Evolutionary conservation across 1,284 basidiomycete genomes (phyloP).

Genomic region (Chalciporus sp.): DNA sequence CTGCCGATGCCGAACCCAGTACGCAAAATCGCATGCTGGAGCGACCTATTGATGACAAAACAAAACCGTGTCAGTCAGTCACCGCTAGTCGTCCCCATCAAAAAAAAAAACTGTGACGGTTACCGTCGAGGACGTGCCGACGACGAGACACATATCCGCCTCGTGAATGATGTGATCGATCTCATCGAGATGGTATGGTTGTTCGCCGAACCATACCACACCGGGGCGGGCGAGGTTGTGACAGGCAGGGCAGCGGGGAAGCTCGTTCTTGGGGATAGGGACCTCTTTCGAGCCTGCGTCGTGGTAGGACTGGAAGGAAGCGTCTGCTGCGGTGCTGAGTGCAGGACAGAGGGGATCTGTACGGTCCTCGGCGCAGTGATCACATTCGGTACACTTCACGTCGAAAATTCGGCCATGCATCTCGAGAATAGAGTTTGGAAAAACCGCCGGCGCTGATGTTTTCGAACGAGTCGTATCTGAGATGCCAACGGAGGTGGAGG

Average conservation of each 20-base stretch:
- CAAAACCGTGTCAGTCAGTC: neutral
- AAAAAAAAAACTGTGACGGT: too few species aligned
- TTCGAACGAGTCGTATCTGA: neutral
- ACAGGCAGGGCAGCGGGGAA: conserved; percentile 38
- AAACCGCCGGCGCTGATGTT: neutral
- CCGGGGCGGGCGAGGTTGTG: conserved; percentile 39
- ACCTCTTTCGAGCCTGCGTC: too few species aligned
- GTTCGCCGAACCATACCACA: conserved; percentile 46
- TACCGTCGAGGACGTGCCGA: conserved; percentile 43
- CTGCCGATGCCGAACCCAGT: conserved; percentile 34
- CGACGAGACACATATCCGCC: conserved; percentile 41
- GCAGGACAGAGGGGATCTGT: neutral
- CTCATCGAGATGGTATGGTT: conserved; percentile 26
- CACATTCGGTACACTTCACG: neutral
- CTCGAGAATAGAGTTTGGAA: neutral
- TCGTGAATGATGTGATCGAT: conserved; percentile 34
- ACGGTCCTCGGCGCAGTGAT: neutral
- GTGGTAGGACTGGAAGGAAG: conserved; percentile 20
- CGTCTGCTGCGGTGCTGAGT: neutral
- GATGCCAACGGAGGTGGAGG: too few species aligned
- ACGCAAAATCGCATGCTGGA: conserved; percentile 41
- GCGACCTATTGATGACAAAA: conserved; percentile 30
- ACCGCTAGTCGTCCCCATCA: neutral
- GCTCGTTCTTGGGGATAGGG: too few species aligned
- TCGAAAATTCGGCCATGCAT: neutral